Evolutionary conservation across 225 moss, liverwort and hornwort genomes (phyloP).

Genomic region (Sphagnum tenellum): DNA sequence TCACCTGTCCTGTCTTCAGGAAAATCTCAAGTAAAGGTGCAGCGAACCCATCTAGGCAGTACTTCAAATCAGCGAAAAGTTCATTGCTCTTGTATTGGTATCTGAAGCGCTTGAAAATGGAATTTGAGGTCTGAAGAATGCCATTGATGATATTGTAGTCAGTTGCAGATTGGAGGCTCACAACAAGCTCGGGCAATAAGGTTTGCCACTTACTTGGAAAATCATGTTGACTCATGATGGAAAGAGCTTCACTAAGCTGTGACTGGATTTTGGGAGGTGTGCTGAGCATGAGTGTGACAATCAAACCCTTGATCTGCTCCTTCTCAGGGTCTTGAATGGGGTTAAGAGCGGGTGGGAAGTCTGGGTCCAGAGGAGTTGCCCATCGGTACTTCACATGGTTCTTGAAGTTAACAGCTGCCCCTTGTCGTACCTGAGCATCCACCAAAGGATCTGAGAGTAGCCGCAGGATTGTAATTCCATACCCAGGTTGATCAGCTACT

Average conservation of each 20-base stretch:
- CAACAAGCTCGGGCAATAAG: conserved; percentile 78
- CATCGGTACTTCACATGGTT: conserved; percentile 87
- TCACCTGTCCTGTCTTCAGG: conserved; percentile 58
- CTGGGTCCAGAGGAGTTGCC: conserved; percentile 43
- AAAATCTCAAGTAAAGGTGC: conserved; percentile 81
- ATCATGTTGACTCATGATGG: conserved; percentile 93
- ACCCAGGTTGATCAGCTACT: conserved; percentile 74
- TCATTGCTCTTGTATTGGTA: conserved; percentile 87
- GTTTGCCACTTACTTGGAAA: conserved; percentile 84
- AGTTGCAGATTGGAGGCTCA: conserved; percentile 41
- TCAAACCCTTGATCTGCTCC: conserved; percentile 84
- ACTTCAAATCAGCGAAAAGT: conserved; percentile 84
- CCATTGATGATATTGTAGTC: conserved; percentile 77
- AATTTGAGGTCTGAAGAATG: conserved; percentile 86
- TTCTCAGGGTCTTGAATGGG: conserved; percentile 74
- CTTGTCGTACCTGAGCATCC: conserved; percentile 77
- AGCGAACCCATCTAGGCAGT: conserved; percentile 85
- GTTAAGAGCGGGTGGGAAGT: conserved; percentile 13
- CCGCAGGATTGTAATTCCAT: conserved; percentile 74
- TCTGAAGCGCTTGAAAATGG: conserved; percentile 98
- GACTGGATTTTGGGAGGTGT: conserved; percentile 89
- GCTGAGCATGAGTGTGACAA: conserved; percentile 76
- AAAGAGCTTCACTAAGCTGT: conserved; percentile 86
- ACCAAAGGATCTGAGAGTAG: conserved; percentile 72
- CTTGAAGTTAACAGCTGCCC: conserved; percentile 97